Base-by-base conservation (phyloP, 306 rosid species). In the Carpinus viminea region DNA sequence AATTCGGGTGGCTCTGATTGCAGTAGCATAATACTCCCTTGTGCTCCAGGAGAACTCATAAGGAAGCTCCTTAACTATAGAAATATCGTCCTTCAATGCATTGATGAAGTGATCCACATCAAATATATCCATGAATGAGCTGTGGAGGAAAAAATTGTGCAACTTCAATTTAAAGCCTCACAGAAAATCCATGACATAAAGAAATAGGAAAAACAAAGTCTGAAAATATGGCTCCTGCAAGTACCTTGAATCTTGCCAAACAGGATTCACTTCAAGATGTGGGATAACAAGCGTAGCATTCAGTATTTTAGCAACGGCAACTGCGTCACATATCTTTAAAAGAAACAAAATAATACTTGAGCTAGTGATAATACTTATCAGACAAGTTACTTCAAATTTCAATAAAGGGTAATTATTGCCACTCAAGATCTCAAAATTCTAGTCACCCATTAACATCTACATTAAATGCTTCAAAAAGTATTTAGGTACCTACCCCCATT, bases 211-310 rank as follows among this genome's bases (percentile, higher is more conserved):
- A 76, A 45, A 60, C 59, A 60, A 50, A 82, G n/a, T 73, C 10
- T 71, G 21, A 43, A 80, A 62, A 45, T 4, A 56, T 74, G 28
- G 68, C 70, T 57, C 73, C 47, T 21, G 31, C 53, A 60, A 45
- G 75, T 85, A 90, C 99, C 99, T 96, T 26, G 97, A 86, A 87
- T 96, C 99, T 75, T 73, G 76, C 99, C 99, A 96, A 70, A 96
- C 99, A 57, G 99, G 94, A 87, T 96, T 96, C 53, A 91, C 78
- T 86, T 96, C 98, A 72, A 96, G 96, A 85, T 89, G 85, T 3
- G 99, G 99, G 73, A 96, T 93, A 80, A 96, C 99, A 38, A 96
- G 97, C 38, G 98, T 91, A 56, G 98, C 98, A 87, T 96, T 96
- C 79, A 96, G 88, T 77, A 93, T 86, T 87, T 91, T 96, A 15